These are phyloP conservation scores for Artemisia annua DNA, from an alignment of 129 eudicot genomes.

Conservation along the genomic window DNA sequence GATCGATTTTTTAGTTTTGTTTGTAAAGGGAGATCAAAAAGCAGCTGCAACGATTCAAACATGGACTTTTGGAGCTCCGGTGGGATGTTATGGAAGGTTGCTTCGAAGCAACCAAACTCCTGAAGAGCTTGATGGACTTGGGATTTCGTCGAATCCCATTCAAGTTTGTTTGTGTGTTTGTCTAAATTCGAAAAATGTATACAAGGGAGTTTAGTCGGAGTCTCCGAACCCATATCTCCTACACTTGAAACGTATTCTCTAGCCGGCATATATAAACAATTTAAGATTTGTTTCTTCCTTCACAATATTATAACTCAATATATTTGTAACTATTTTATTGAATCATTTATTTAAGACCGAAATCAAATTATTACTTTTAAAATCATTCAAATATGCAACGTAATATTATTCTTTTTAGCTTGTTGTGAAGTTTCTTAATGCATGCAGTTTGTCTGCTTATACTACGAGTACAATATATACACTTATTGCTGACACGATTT, in stretches of 20 bases:
- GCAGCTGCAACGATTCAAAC: not conserved
- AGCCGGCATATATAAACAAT: too few relatives aligned
- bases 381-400: too few relatives aligned
- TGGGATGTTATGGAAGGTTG: not conserved
- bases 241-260: not conserved
- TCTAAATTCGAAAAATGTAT: not conserved
- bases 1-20: not conserved
- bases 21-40: not conserved
- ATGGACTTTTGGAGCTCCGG: not conserved
- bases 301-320: too few relatives aligned
- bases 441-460: too few relatives aligned
- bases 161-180: not conserved
- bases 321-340: too few relatives aligned
- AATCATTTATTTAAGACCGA: too few relatives aligned
- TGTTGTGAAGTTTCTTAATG: too few relatives aligned
- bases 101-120: slow-evolving; percentile 1
- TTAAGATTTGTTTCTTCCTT: too few relatives aligned
- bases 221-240: not conserved
- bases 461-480: too few relatives aligned
- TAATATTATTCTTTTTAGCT: too few relatives aligned
- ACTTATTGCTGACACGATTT: too few relatives aligned
- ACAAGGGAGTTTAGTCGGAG: not conserved
- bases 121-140: not conserved
- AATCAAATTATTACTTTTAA: too few relatives aligned
- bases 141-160: not conserved